These are phyloP conservation scores for Zygosaccharomyces siamensis DNA, from an alignment of 805 yeast genomes.

Conservation along the genomic window DNA sequence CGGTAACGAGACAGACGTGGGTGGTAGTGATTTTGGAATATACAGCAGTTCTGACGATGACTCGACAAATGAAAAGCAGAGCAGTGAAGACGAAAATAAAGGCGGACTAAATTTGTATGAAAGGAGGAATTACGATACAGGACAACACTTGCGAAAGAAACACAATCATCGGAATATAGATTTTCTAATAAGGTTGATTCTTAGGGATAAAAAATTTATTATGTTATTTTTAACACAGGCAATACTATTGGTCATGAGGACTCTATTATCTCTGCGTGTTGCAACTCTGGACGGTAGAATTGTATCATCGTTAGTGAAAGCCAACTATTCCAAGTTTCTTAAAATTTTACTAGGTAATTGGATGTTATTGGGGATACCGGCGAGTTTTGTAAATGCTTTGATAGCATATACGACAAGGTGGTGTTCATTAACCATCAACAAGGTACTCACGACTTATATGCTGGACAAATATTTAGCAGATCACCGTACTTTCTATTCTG, in stretches of 20 bases:
- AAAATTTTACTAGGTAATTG: conserved; percentile 58
- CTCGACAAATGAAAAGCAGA: conserved; percentile 1
- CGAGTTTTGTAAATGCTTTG: conserved; percentile 70
- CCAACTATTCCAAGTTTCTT: conserved; percentile 58
- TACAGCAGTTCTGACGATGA: conserved; percentile 7
- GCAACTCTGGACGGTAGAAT: conserved; percentile 83
- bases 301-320: conserved; percentile 75
- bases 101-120: background rate
- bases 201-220: conserved; percentile 30
- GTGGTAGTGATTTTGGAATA: conserved; percentile 10
- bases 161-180: conserved; percentile 9
- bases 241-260: conserved; percentile 56
- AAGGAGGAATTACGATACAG: conserved; percentile 1
- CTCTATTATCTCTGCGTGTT: conserved; percentile 70
- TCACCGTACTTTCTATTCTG: conserved; percentile 30
- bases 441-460: conserved; percentile 58
- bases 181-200: conserved; percentile 25
- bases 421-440: conserved; percentile 55
- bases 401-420: conserved; percentile 56
- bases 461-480: conserved; percentile 70
- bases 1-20: conserved; percentile 8
- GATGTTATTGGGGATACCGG: conserved; percentile 85
- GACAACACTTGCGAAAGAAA: conserved; percentile 2
- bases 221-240: conserved; percentile 47
- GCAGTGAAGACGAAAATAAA: background rate